These are phyloP conservation scores for Entomophthora muscae DNA, from an alignment of 371 early-diverging fungal genomes.

Conservation along the genomic window DNA sequence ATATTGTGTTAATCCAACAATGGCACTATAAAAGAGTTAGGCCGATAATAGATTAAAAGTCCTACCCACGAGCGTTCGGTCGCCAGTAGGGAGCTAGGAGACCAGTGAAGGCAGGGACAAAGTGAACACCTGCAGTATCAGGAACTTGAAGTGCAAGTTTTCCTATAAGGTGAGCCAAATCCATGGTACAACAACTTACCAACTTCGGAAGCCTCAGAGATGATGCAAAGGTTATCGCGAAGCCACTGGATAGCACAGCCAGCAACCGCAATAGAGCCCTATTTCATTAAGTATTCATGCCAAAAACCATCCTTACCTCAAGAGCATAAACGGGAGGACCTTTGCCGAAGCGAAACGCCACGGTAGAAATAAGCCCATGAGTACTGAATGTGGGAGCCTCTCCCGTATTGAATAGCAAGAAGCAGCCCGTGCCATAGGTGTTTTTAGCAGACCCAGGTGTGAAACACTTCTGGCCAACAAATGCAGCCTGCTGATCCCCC, in stretches of 20 bases:
- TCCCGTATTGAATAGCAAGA: conserved; percentile 92
- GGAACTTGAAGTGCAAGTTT: conserved; percentile 31
- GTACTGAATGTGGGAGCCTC: conserved; percentile 47
- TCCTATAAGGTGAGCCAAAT: conserved; percentile 48
- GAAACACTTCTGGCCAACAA: conserved; percentile 90
- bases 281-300: not conserved
- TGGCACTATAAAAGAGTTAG: conserved; percentile 13
- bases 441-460: conserved; percentile 77
- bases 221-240: conserved; percentile 69
- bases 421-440: conserved; percentile 94
- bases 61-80: conserved; percentile 66
- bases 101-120: conserved; percentile 89
- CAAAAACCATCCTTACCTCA: conserved; percentile 33
- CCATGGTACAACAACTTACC: conserved; percentile 50
- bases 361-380: conserved; percentile 80
- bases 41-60: not conserved
- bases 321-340: conserved; percentile 67
- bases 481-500: conserved; percentile 95
- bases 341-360: conserved; percentile 75
- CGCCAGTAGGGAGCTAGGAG: conserved; percentile 93
- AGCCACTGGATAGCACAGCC: conserved; percentile 89
- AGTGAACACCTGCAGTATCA: conserved; percentile 78
- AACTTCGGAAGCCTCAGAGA: conserved; percentile 49
- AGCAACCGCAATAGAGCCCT: conserved; percentile 83
- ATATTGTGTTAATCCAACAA: conserved; percentile 79